phyloP scores from a whole-genome alignment of 768 basidiomycete genomes.

The Serendipita vermifera region DNA sequence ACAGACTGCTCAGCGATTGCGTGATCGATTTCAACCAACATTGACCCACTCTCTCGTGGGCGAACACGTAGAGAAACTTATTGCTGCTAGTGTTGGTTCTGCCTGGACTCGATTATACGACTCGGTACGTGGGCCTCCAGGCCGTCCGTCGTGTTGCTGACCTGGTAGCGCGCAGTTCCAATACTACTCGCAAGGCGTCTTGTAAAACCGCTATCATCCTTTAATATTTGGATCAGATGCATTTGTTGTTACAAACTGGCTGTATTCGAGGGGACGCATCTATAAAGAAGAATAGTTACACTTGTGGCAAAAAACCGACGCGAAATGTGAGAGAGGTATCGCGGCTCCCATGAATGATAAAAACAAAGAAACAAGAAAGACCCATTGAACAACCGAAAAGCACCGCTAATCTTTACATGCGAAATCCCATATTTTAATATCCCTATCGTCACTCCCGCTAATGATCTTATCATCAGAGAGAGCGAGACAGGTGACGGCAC shows the following conservation, averaged over 20 bases:
- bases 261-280: not conserved
- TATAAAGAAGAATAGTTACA: not conserved
- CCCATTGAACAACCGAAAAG: not conserved
- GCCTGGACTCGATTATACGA: slow-evolving; percentile 95
- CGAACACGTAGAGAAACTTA: slow-evolving; percentile 78
- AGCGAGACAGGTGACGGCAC: slow-evolving; percentile 81
- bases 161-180: slow-evolving; percentile 49
- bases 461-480: slow-evolving; percentile 92
- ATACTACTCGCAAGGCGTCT: slow-evolving; percentile 61
- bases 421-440: slow-evolving; percentile 69
- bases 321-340: not conserved
- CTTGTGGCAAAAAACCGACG: not conserved
- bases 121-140: slow-evolving; percentile 42
- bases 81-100: slow-evolving; percentile 81
- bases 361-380: not conserved
- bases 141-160: not conserved
- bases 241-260: no score
- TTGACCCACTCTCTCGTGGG: slow-evolving; percentile 72
- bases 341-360: no score
- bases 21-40: slow-evolving; percentile 88
- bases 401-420: slow-evolving; percentile 17
- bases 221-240: no score
- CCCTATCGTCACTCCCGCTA: slow-evolving; percentile 89
- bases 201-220: no score
- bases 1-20: slow-evolving; percentile 73